Conservation (phyloP, 108 stramenopile species). For the Skeletonema grethae region DNA sequence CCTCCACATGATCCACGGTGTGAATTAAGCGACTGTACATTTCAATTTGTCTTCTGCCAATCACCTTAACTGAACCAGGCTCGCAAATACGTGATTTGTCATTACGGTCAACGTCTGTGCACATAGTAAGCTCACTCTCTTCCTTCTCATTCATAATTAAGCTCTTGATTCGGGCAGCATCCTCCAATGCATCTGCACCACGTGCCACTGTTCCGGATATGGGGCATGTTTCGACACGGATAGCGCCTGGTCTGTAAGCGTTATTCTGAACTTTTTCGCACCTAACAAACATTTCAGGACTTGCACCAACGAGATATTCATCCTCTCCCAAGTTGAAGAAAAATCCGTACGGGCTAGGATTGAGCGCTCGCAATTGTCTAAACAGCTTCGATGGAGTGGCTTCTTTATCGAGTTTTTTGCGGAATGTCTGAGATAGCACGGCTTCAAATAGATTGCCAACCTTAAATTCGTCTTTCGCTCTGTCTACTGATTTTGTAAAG, state of each 20-base stretch:
- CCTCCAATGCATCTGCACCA: slow-evolving; percentile 96
- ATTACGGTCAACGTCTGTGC: slow-evolving; percentile 98
- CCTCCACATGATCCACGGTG: slow-evolving; percentile 99
- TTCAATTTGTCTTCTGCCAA: slow-evolving; percentile 98
- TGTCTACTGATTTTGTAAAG: slow-evolving; percentile 86
- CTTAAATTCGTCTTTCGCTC: slow-evolving; percentile 91
- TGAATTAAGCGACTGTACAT: slow-evolving; percentile 98
- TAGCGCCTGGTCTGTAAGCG: slow-evolving; percentile 78
- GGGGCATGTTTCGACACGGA: slow-evolving; percentile 97
- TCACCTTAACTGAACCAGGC: slow-evolving; percentile 96
- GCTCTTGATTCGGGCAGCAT: slow-evolving; percentile 89
- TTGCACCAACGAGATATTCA: slow-evolving; percentile 97
- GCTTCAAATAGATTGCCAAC: slow-evolving; percentile 97
- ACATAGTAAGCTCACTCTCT: slow-evolving; percentile 98
- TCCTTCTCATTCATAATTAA: slow-evolving; percentile 96
- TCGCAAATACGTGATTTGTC: slow-evolving; percentile 98
- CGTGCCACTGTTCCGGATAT: slow-evolving; percentile 99
- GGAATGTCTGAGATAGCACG: slow-evolving; percentile 95
- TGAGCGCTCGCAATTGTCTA: slow-evolving; percentile 84
- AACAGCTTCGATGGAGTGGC: slow-evolving; percentile 84
- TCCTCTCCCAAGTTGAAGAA: slow-evolving; percentile 94
- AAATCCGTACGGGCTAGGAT: slow-evolving; percentile 98
- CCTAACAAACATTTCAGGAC: slow-evolving; percentile 99
- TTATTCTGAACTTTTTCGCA: slow-evolving; percentile 88
- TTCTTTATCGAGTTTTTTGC: slow-evolving; percentile 67